Evolutionary conservation across 2,329 filamentous ascomycete species (phyloP), one percentile per base, ranked within the genome.

Genomic region (Neofusicoccum kwambonambiense): DNA sequence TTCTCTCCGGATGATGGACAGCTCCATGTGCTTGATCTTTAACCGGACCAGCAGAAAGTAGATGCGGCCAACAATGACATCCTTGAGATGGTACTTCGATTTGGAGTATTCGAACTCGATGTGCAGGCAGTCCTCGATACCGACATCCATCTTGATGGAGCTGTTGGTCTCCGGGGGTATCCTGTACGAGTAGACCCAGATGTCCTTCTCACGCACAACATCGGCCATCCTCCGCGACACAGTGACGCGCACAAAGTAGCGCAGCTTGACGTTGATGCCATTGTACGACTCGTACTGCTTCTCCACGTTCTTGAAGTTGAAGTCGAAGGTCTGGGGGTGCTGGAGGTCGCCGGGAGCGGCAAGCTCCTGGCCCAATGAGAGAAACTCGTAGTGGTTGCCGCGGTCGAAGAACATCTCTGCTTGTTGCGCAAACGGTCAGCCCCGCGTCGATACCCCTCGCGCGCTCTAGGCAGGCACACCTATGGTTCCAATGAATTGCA

Each of bases 241-340:
- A 41, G 95, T 99, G 71, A 98, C 95, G 71, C 93, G 91, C 65
- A 98, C 89, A 80, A 98, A 98, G 86, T 99, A 99, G 71, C 95
- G 93, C 77, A 99, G 87, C 84, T 97, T 96, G 74, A 99, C 95
- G 77, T 99, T 99, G 87, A 99, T 99, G 75, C 95, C 95, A 77
- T 97, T 96, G 85, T 99, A 99, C 69, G 93, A 97, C 81, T 99
- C 96, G 85, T 99, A 99, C 79, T 96, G 93, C 84, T 99, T 99
- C 86, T 99, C 95, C 73, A 99, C 93, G 79, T 98, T 99, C 80
- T 98, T 98, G 87, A 99, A 99, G 83, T 97, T 96, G 87, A 99
- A 99, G 71, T 96, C 92, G 79, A 97, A 97, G 56, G 93, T 97
- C 82, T 99, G 95, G 49, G 95, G 95, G 80, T 99, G 96, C 77